Evolutionary conservation across 73 alveolate genomes (phyloP), one percentile per base, ranked within the genome.

Genomic region (Urostyla sp.): DNA sequence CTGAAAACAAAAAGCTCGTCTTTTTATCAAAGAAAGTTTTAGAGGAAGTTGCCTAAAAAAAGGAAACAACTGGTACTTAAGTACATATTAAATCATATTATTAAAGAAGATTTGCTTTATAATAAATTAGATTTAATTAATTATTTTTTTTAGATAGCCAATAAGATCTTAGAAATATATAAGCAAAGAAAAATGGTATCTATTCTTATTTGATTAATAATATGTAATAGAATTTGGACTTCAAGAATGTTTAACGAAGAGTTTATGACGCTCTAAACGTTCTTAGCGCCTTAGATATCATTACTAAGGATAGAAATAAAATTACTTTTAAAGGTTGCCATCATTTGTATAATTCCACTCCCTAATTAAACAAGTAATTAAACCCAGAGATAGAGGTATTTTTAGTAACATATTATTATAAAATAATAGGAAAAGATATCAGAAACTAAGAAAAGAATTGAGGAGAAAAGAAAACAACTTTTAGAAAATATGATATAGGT

Each of bases 261-360:
- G 98, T 93, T 15, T 93, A 93, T 76, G 98, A 93, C 60, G 96
- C 98, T 0, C 83, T 93, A 23, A 93, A 93, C 67, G 98, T 93
- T 7, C 85, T 93, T 83, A 67, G 94, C 20, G 96, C 98, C 0
- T 58, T 87, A 15, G 94, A 89, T 45, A 72, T 93, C 24, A 91
- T 93, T 55, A 76, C 57, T 48, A 93, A 93, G 75, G 89, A 90
- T 69, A 73, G 83, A 32, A 83, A 83, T 36, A 72, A 61, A 43
- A 73, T 83, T n/a, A 61, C 90, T 20, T 73, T 73, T 28, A 73
- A 73, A 49, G 72, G 86, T 5, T 73, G 44, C 44, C 26, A 38
- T n/a, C 40, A 30, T 20, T 31, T 75, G 16, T 26, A 27, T 35
- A 37, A 26, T 1, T 1, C 55, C 57, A 5, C 50, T 16, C 51